Evolutionary conservation across 2,329 filamentous ascomycete genomes (phyloP), one percentile per base, ranked within the genome.

Genomic region (Penicillium oxalicum): DNA sequence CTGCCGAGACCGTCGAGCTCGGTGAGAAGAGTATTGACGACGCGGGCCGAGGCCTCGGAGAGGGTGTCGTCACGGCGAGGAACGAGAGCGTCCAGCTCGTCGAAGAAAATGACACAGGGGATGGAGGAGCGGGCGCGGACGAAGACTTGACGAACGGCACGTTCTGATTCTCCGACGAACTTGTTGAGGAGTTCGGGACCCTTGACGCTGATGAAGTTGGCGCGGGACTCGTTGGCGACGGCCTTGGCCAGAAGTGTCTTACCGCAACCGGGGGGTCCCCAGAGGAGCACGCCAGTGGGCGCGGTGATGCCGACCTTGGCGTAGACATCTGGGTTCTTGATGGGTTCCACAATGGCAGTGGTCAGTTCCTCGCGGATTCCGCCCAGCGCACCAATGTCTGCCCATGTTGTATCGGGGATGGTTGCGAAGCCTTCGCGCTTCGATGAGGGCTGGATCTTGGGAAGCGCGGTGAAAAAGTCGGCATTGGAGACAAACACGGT

Each of bases 171-270:
- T 57, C 93, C 93, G 8, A 98, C 91, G 66, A 91, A 98, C 70
- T 97, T 98, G 76, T 97, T 97, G 40, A 98, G 79, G 8, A 98
- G 77, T 67, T 98, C 93, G 0, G 93, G 93, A 0, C 93, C 93
- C 70, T 96, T 96, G 70, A 98, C 89, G 45, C 89, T 90, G 70
- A 98, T 98, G 74, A 98, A 98, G 70, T 95, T 97, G 41, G 93
- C 93, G 67, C 91, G 89, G 6, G 87, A 91, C 66, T 95, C 90
- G 67, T 95, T 95, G 47, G 93, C 93, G 4, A 96, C 90, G 3
- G 93, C 93, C 71, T 97, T 96, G 13, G 93, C 93, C 1, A 98
- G 82, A 1, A 98, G 79, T 0, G 93, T 98, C 69, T 98, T 98
- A 60, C 93, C 93, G 68, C 93, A 98, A 5, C 93, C 93, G 0